These are phyloP conservation scores for Scheffersomyces coipomensis DNA, from an alignment of 805 yeast species.

Conservation along the genomic window DNA sequence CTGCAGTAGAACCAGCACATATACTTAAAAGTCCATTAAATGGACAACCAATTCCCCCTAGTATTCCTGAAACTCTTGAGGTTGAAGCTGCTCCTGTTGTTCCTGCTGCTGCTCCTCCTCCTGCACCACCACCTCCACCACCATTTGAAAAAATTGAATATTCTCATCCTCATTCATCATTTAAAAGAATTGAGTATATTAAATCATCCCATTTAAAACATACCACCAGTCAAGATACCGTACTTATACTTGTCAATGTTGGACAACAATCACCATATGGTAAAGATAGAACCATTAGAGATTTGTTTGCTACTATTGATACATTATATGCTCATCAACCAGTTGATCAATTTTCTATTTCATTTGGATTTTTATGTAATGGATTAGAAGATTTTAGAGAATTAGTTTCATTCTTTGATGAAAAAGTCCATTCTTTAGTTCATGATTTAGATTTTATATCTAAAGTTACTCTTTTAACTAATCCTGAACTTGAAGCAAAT, in stretches of 20 bases:
- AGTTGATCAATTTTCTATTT: conserved; percentile 9
- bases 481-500: conserved; percentile 19
- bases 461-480: conserved; percentile 31
- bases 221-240: conserved; percentile 2
- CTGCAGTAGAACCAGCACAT: too few relatives aligned
- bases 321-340: conserved; percentile 18
- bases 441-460: conserved; percentile 16
- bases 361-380: conserved; percentile 32
- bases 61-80: too few relatives aligned
- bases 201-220: not conserved
- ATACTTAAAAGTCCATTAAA: too few relatives aligned
- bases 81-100: too few relatives aligned
- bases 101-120: too few relatives aligned
- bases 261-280: conserved; percentile 37
- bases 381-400: conserved; percentile 20
- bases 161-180: not conserved
- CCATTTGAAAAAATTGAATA: not conserved
- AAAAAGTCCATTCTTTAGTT: conserved; percentile 9
- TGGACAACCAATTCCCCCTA: too few relatives aligned
- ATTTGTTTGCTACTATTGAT: conserved; percentile 28
- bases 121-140: too few relatives aligned
- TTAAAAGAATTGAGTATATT: not conserved
- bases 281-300: conserved; percentile 23
- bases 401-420: conserved; percentile 16
- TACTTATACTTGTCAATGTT: conserved; percentile 22